phyloP scores from a whole-genome alignment of 768 basidiomycete genomes.

The Rhodotorula taiwanensis region DNA sequence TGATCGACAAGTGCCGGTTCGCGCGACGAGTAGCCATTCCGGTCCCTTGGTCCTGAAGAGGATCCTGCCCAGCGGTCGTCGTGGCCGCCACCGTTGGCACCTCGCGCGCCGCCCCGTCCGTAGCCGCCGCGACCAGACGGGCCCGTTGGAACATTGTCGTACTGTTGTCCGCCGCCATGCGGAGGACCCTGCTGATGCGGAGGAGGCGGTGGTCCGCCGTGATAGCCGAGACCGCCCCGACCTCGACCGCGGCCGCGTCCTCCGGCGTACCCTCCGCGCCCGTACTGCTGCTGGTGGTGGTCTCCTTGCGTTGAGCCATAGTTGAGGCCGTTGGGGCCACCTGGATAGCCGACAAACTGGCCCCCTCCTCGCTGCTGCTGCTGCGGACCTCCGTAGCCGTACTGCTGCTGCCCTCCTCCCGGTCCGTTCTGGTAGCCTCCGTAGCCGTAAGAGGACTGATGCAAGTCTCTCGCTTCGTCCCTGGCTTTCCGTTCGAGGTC shows the following conservation, averaged over 20 bases:
- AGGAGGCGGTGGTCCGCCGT: slow-evolving; percentile 51
- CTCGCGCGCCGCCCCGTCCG: slow-evolving; percentile 2
- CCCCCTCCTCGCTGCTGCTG: neutral
- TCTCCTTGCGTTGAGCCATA: slow-evolving; percentile 10
- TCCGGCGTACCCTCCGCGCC: slow-evolving; percentile 40
- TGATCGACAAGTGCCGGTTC: slow-evolving; percentile 4
- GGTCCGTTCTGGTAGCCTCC: neutral
- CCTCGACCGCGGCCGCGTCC: slow-evolving; percentile 35
- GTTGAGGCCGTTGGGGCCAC: neutral
- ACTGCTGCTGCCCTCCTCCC: neutral
- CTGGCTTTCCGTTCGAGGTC: slow-evolving; percentile 69
- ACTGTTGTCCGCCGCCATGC: slow-evolving; percentile 42
- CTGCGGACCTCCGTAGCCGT: neutral
- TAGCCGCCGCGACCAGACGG: slow-evolving; percentile 18
- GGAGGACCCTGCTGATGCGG: slow-evolving; percentile 68
- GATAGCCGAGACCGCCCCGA: slow-evolving; percentile 22
- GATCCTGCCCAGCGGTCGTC: slow-evolving; percentile 8
- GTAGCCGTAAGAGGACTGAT: slow-evolving; percentile 2
- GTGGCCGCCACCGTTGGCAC: neutral
- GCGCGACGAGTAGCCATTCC: neutral
- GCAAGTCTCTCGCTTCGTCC: slow-evolving; percentile 49
- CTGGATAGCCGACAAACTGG: slow-evolving; percentile 1
- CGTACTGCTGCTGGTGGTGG: neutral
- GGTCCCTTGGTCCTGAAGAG: neutral
- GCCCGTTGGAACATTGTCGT: slow-evolving; percentile 48